Evolutionary conservation across 1,139 yeast species (phyloP).

Genomic region (Saccharomyces hybrid): DNA sequence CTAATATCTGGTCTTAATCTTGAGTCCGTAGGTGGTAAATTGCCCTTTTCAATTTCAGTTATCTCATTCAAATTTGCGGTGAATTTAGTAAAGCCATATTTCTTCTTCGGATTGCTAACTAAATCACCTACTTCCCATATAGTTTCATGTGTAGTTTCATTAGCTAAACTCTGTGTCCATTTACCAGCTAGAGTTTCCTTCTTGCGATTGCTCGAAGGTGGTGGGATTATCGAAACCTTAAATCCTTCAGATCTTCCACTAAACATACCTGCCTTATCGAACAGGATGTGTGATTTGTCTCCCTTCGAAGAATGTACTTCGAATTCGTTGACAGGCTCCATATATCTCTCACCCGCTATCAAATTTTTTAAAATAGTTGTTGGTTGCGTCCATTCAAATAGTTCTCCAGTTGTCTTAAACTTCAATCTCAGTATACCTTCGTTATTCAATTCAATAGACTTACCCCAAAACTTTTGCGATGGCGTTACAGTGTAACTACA

Average conservation of each 20-base stretch:
- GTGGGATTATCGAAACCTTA: constrained; percentile 44
- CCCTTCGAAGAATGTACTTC: constrained; percentile 65
- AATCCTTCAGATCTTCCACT: constrained; percentile 86
- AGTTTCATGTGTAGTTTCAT: constrained; percentile 33
- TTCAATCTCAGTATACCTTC: constrained; percentile 58
- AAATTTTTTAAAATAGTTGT: constrained; percentile 75
- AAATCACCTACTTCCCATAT: constrained; percentile 37
- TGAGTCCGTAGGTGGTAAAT: constrained; percentile 79
- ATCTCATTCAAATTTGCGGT: constrained; percentile 77
- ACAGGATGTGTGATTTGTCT: constrained; percentile 59
- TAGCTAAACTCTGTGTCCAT: constrained; percentile 27
- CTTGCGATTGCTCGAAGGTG: constrained; percentile 24
- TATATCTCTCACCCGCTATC: constrained; percentile 89
- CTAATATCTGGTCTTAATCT: constrained; percentile 81
- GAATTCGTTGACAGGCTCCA: constrained; percentile 76
- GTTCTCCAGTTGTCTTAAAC: constrained; percentile 57
- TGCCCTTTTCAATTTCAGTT: constrained; percentile 56
- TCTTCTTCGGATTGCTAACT: constrained; percentile 49
- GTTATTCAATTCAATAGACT: constrained; percentile 74
- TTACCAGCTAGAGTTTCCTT: constrained; percentile 25
- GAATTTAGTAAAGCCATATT: constrained; percentile 81
- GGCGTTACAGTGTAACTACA: constrained; percentile 70
- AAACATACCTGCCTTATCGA: constrained; percentile 64
- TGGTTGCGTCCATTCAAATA: constrained; percentile 75
- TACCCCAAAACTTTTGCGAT: constrained; percentile 91